A percentile compares a stretch with the other conserved stretches of the same genome.
Evolutionary conservation across 495 filamentous ascomycete species (phyloP).

Genomic region (Tuber borchii): DNA sequence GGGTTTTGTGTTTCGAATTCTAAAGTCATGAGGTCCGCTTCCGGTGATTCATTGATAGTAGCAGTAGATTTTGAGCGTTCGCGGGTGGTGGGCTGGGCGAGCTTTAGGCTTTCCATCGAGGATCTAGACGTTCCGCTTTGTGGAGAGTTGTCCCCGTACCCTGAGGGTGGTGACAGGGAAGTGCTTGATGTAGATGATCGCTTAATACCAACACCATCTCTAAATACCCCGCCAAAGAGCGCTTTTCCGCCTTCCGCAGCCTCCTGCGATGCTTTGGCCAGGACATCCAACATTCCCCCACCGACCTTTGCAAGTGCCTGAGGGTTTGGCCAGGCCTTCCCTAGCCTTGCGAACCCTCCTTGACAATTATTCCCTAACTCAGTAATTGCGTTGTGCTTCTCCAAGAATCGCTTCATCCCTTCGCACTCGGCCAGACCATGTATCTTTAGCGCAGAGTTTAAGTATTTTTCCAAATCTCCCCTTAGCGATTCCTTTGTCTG

Average conservation of each 20-base stretch:
- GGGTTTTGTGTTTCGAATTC: background rate
- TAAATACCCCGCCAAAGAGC: conserved; percentile 73
- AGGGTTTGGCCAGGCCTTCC: conserved; percentile 59
- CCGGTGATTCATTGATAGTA: background rate
- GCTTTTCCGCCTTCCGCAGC: conserved; percentile 82
- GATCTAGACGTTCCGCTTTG: conserved; percentile 47
- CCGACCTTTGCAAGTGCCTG: conserved; percentile 75
- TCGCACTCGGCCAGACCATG: conserved; percentile 79
- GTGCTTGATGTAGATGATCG: background rate
- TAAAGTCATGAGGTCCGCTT: background rate
- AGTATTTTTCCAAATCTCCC: conserved; percentile 75
- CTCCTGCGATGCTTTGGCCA: conserved; percentile 79
- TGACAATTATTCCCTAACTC: conserved; percentile 46
- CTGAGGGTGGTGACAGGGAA: background rate
- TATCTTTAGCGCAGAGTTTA: conserved; percentile 71
- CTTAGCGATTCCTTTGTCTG: conserved; percentile 66
- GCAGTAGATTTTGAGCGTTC: conserved; percentile 2
- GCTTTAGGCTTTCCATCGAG: conserved; percentile 47
- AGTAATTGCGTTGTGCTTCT: conserved; percentile 56
- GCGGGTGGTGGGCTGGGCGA: conserved; percentile 7
- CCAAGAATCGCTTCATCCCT: conserved; percentile 83
- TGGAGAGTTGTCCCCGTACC: background rate
- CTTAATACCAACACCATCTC: conserved; percentile 6
- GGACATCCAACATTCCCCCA: conserved; percentile 77
- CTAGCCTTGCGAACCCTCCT: conserved; percentile 42